Evolutionary conservation across 345 rosid species (phyloP), one percentile per base, ranked within the genome.

Genomic region (Raphanus raphanistrum): DNA sequence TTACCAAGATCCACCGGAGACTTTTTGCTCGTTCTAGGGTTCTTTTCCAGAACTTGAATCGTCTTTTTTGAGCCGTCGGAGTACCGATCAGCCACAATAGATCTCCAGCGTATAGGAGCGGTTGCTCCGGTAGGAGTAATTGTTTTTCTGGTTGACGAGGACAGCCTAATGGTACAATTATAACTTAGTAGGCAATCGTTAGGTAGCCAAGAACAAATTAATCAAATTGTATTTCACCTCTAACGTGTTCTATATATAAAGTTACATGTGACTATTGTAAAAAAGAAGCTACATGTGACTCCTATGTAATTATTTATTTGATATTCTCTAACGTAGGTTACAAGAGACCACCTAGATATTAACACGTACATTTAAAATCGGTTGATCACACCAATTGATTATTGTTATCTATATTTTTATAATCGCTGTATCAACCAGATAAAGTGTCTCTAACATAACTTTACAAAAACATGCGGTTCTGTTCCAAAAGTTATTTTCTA

Each of bases 41-140:
- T 74, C 88, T 81, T 64, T 60, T 86, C 98, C 98, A 93, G 31
- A 93, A 93, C 52, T 80, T 79, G 83, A 93, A 91, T 78, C 98
- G 84, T 25, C 82, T 86, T 74, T 78, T 84, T 68, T 80, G 84
- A 68, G 92, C 69, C n/a, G 83, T 35, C 4, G 76, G 74, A 31
- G 78, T 80, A 82, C 98, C 98, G 15, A 94, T 90, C 13, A 94
- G 59, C 98, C 98, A 94, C 4, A 93, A 87, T 55, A 91, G 88
- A 71, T 90, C 92, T n/a, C 82, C 86, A 16, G 89, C 63, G 2
- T 87, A 83, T 15, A 91, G 73, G 31, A 76, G 38, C 0, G 89
- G 88, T 64, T 86, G 88, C 11, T 77, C 73, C 0, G 88, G 85
- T 15, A 81, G 58, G 25, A 68, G 61, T 13, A 63, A 6, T 63